Evolutionary conservation across 2,329 filamentous ascomycete genomes (phyloP).

Genomic region (Plenodomus biglobosus): DNA sequence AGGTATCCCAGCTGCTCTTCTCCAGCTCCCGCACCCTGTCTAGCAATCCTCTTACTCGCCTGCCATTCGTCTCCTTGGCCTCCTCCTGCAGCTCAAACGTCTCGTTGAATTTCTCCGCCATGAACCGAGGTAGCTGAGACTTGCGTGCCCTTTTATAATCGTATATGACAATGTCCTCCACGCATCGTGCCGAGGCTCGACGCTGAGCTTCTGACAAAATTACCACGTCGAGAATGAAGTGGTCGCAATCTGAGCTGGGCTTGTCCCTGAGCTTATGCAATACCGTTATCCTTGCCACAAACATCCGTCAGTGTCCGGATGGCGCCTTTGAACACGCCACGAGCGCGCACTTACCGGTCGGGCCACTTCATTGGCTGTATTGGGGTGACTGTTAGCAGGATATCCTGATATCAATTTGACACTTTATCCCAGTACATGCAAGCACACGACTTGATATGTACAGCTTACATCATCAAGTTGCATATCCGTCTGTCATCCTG

Average conservation of each 20-base stretch:
- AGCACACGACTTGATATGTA: neutral
- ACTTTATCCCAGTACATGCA: neutral
- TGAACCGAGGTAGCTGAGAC: conserved; percentile 60
- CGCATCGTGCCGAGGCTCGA: conserved; percentile 70
- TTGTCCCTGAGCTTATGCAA: conserved; percentile 71
- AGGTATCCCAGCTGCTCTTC: conserved; percentile 69
- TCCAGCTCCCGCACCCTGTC: conserved; percentile 62
- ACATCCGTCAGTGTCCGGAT: neutral
- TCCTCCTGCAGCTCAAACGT: conserved; percentile 65
- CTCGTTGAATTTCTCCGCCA: conserved; percentile 61
- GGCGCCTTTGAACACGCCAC: neutral
- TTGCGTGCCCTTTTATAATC: conserved; percentile 66
- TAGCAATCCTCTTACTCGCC: conserved; percentile 57
- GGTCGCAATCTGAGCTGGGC: conserved; percentile 54
- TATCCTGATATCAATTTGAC: neutral
- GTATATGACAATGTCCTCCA: conserved; percentile 79
- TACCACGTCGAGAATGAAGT: conserved; percentile 62
- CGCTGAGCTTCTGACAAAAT: conserved; percentile 76
- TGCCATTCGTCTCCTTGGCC: conserved; percentile 56
- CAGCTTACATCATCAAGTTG: neutral
- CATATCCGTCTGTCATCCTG: no score
- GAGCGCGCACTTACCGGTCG: conserved; percentile 54
- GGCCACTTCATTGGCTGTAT: conserved; percentile 72
- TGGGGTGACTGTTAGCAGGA: conserved; percentile 7
- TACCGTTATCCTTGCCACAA: conserved; percentile 66